Percentiles rank a stretch among this genome's conserved stretches.
These are phyloP conservation scores for Datisca glomerata DNA, from an alignment of 306 rosid genomes.

Conservation along the genomic window DNA sequence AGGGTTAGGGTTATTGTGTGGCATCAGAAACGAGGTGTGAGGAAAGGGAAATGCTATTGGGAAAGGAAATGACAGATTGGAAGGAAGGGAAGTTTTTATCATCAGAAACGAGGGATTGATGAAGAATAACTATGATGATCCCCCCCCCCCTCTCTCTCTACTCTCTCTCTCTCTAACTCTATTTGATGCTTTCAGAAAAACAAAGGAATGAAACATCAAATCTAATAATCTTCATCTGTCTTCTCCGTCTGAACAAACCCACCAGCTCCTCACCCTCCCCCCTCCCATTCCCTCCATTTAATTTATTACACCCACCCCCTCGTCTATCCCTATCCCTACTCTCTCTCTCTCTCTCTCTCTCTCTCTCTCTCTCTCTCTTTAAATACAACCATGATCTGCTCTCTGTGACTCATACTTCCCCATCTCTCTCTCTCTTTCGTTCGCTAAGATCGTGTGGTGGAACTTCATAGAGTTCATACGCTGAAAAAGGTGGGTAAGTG, in stretches of 20 bases:
- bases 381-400: background rate
- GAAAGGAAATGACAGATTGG: background rate
- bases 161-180: background rate
- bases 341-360: background rate
- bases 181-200: background rate
- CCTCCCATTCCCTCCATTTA: background rate
- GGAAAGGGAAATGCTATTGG: conserved; percentile 14
- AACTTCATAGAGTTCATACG: too few species aligned
- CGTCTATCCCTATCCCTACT: background rate
- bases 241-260: conserved; percentile 8
- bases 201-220: conserved; percentile 35
- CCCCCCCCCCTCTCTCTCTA: conserved; percentile 13
- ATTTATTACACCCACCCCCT: conserved; percentile 11
- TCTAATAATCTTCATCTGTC: conserved; percentile 23
- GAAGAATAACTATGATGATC: conserved; percentile 41
- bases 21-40: conserved; percentile 41
- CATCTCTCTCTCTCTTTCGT: too few species aligned
- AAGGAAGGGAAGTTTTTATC: conserved; percentile 18
- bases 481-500: background rate
- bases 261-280: conserved; percentile 2
- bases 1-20: too few species aligned
- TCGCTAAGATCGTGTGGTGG: too few species aligned
- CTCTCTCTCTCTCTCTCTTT: conserved; percentile 12
- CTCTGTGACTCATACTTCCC: background rate
- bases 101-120: conserved; percentile 18